These are phyloP conservation scores for Saitozyma sp. DNA, from an alignment of 768 basidiomycete genomes.

Conservation along the genomic window DNA sequence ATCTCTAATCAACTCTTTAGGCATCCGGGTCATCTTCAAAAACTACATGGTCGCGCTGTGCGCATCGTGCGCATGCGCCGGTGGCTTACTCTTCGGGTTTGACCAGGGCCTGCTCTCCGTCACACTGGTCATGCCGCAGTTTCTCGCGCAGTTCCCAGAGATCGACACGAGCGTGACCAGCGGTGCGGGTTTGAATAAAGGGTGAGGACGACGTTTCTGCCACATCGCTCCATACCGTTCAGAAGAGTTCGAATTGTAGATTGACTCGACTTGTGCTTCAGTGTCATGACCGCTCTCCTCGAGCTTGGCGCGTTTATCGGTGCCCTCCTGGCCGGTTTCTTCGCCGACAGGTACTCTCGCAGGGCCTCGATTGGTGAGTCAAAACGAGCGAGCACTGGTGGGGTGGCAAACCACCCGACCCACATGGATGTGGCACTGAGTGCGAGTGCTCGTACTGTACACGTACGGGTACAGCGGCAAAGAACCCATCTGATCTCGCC, in stretches of 20 bases:
- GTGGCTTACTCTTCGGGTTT: not conserved
- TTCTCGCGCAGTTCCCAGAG: conserved; percentile 13
- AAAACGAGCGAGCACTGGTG: too few species aligned
- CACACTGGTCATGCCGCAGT: conserved; percentile 16
- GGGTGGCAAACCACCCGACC: too few species aligned
- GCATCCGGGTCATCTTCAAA: not conserved
- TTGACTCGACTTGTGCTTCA: too few species aligned
- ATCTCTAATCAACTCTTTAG: not conserved
- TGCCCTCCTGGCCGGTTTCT: conserved; percentile 6
- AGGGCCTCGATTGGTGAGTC: not conserved
- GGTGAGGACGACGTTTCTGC: too few species aligned
- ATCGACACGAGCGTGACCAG: conserved; percentile 1
- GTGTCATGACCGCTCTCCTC: conserved; percentile 16
- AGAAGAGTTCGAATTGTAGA: too few species aligned
- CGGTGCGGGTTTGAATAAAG: conserved; percentile 13
- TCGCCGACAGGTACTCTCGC: conserved; percentile 15
- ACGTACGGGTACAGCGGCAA: too few species aligned
- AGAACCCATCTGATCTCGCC: too few species aligned
- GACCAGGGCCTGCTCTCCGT: conserved; percentile 18
- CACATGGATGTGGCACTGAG: too few species aligned
- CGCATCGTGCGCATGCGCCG: not conserved
- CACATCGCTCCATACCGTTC: too few species aligned
- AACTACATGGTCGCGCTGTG: not conserved
- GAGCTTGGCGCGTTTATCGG: conserved; percentile 16
- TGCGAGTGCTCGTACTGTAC: too few species aligned